These are phyloP conservation scores for Lactifluus pinguis DNA, from an alignment of 768 basidiomycete genomes.

Conservation along the genomic window DNA sequence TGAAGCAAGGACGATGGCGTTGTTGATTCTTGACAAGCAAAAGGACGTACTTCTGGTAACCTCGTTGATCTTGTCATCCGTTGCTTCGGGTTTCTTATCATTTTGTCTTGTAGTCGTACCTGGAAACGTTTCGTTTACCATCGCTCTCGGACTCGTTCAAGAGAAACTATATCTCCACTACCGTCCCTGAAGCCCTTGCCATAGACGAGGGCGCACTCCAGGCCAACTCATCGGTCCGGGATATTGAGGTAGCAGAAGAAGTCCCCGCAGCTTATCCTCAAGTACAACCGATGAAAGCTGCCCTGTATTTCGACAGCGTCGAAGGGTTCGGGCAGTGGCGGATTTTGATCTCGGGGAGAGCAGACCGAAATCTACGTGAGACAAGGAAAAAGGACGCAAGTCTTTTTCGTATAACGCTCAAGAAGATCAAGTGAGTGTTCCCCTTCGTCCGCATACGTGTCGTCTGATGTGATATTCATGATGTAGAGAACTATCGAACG, in stretches of 20 bases:
- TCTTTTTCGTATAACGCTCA: constrained; percentile 45
- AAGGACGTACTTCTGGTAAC: constrained; percentile 22
- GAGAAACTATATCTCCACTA: constrained; percentile 3
- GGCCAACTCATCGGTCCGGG: background rate
- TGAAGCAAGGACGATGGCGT: constrained; percentile 20
- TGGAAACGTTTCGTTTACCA: constrained; percentile 1
- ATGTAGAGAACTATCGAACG: constrained; percentile 55
- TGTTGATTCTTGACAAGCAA: constrained; percentile 21
- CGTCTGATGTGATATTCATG: background rate
- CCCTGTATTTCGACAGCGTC: constrained; percentile 48
- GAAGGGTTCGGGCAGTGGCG: constrained; percentile 58
- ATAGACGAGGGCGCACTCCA: background rate
- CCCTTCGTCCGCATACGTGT: background rate
- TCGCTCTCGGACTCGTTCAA: background rate
- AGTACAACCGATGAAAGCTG: constrained; percentile 52
- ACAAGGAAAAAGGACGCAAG: constrained; percentile 36
- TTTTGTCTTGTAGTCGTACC: background rate
- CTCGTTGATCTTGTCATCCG: background rate
- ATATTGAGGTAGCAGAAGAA: constrained; percentile 5
- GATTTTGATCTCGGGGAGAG: constrained; percentile 45
- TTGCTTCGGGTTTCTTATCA: background rate
- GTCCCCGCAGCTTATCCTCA: constrained; percentile 31
- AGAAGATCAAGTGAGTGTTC: constrained; percentile 51
- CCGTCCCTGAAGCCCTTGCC: background rate
- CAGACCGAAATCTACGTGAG: constrained; percentile 41